Evolutionary conservation across 768 basidiomycete genomes (phyloP).

Genomic region (Tricholoma hemisulphureum): DNA sequence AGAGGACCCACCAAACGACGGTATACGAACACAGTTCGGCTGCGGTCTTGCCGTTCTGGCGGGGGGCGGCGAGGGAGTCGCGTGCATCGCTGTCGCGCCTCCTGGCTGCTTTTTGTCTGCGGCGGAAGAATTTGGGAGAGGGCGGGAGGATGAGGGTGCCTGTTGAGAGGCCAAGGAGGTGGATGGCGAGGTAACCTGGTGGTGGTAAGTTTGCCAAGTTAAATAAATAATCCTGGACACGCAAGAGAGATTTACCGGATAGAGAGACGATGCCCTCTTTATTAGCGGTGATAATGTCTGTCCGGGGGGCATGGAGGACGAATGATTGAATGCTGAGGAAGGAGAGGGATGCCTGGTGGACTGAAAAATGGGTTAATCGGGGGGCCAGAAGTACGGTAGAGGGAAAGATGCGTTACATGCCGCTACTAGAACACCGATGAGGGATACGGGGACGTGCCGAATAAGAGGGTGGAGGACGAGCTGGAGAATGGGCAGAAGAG

Average conservation of each 20-base stretch:
- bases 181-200: slow-evolving; percentile 85
- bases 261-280: slow-evolving; percentile 91
- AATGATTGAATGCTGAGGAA: slow-evolving; percentile 55
- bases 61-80: slow-evolving; percentile 31
- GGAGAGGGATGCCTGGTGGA: slow-evolving; percentile 68
- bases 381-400: neutral
- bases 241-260: slow-evolving; percentile 43
- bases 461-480: slow-evolving; percentile 69
- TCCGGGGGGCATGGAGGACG: slow-evolving; percentile 64
- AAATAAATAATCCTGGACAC: too few species aligned
- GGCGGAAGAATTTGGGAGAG: slow-evolving; percentile 68
- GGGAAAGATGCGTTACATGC: slow-evolving; percentile 43
- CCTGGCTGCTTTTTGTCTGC: slow-evolving; percentile 40
- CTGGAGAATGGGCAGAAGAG: slow-evolving; percentile 72
- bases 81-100: slow-evolving; percentile 8
- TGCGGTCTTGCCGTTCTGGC: slow-evolving; percentile 71
- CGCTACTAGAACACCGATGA: slow-evolving; percentile 62
- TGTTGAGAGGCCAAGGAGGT: slow-evolving; percentile 78
- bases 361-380: slow-evolving; percentile 35
- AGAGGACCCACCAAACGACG: slow-evolving; percentile 71
- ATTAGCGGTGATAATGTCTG: slow-evolving; percentile 69
- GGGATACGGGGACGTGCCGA: slow-evolving; percentile 50
- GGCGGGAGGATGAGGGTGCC: slow-evolving; percentile 83
- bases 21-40: slow-evolving; percentile 77
- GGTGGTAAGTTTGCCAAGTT: neutral